A percentile compares a stretch with the other conserved stretches of the same genome.
These are phyloP conservation scores for Salvia splendens DNA, from an alignment of 257 asterid genomes.

Conservation along the genomic window DNA sequence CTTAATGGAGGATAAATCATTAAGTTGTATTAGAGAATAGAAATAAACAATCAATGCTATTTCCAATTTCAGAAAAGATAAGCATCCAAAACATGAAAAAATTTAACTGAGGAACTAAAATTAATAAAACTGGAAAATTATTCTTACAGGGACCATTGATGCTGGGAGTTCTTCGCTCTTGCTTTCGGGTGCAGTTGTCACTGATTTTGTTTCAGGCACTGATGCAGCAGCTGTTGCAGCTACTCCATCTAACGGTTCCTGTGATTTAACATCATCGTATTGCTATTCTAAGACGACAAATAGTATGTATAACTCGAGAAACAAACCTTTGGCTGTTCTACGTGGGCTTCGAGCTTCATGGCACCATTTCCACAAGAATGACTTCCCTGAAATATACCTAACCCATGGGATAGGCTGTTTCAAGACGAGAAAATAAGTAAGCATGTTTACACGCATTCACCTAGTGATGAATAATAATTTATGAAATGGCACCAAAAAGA, in stretches of 20 bases:
- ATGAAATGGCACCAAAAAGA: background rate
- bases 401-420: constrained; percentile 71
- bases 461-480: background rate
- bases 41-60: background rate
- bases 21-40: background rate
- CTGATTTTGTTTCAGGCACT: constrained; percentile 46
- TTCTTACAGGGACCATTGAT: constrained; percentile 56
- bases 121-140: constrained; percentile 17
- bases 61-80: background rate
- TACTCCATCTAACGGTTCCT: constrained; percentile 45
- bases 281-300: background rate
- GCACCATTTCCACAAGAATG: constrained; percentile 53
- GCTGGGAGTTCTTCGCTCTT: constrained; percentile 51
- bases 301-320: background rate
- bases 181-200: constrained; percentile 40
- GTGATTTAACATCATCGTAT: constrained; percentile 20
- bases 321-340: constrained; percentile 57
- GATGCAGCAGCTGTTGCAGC: constrained; percentile 18
- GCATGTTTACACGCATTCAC: constrained; percentile 10
- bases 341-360: constrained; percentile 55
- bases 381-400: constrained; percentile 65
- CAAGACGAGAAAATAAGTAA: constrained; percentile 38
- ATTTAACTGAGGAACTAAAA: background rate
- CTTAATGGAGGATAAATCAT: background rate
- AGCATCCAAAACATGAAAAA: background rate